Evolutionary conservation across 2,329 filamentous ascomycete species (phyloP).

Genomic region (Thielaviopsis euricoi): DNA sequence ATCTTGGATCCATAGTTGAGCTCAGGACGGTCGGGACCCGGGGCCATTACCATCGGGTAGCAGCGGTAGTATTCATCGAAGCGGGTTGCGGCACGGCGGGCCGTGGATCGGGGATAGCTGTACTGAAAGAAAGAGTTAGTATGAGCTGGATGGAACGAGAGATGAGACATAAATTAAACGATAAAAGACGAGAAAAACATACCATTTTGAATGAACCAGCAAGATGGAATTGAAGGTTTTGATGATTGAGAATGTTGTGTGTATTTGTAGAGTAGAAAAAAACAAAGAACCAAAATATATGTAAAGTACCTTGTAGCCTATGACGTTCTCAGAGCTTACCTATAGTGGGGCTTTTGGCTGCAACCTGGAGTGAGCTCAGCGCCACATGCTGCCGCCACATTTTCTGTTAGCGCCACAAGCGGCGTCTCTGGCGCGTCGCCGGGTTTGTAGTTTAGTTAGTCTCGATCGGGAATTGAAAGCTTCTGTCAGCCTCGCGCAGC

Average conservation of each 20-base stretch:
- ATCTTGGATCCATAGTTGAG: slow-evolving; percentile 97
- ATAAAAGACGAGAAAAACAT: neutral
- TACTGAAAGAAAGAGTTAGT: slow-evolving; percentile 4
- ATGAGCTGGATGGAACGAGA: neutral
- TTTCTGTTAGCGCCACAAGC: too few species aligned
- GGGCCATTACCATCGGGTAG: slow-evolving; percentile 89
- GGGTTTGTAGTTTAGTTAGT: neutral
- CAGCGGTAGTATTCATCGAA: slow-evolving; percentile 99
- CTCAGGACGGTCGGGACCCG: slow-evolving; percentile 71
- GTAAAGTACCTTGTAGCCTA: slow-evolving; percentile 3
- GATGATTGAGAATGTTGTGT: neutral
- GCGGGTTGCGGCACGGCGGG: slow-evolving; percentile 44
- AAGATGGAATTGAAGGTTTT: neutral
- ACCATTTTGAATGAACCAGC: neutral
- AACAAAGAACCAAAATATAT: neutral
- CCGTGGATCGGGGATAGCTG: slow-evolving; percentile 17
- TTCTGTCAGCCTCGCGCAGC: slow-evolving; percentile 8
- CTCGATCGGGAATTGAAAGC: slow-evolving; percentile 8
- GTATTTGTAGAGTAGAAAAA: neutral
- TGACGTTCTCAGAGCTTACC: slow-evolving; percentile 7
- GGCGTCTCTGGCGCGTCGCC: slow-evolving; percentile 1
- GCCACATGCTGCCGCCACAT: too few species aligned
- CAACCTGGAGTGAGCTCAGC: neutral
- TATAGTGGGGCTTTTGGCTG: slow-evolving; percentile 2
- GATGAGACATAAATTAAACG: neutral